Conservation (phyloP, 139 green algal genomes). For the Ettlia oleoabundans region DNA sequence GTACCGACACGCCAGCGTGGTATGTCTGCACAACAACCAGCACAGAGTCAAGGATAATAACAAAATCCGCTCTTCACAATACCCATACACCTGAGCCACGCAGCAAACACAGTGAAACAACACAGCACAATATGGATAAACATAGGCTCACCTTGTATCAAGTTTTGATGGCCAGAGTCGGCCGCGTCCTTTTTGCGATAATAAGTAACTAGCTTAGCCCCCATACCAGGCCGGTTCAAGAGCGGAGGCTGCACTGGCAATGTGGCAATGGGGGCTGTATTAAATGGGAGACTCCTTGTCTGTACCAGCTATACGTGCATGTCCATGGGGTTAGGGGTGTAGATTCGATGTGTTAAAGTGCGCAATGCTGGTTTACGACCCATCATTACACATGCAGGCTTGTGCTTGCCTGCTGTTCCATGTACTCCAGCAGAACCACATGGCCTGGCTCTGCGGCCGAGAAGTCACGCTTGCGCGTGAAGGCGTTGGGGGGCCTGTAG, state of each 20-base stretch:
- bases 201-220: constrained; percentile 72
- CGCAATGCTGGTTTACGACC: too few species aligned
- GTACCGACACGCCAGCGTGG: constrained; percentile 58
- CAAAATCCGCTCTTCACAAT: too few species aligned
- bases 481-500: constrained; percentile 49
- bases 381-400: too few species aligned
- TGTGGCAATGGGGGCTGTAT: neutral
- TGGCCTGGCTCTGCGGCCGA: constrained; percentile 60
- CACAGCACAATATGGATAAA: neutral
- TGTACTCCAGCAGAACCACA: constrained; percentile 82
- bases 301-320: neutral
- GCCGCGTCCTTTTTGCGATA: constrained; percentile 65
- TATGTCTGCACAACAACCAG: neutral
- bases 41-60: neutral
- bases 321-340: too few species aligned
- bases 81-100: too few species aligned
- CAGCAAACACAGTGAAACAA: neutral
- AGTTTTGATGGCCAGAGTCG: constrained; percentile 50
- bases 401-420: constrained; percentile 64
- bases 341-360: too few species aligned
- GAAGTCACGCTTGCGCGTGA: constrained; percentile 59
- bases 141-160: constrained; percentile 3
- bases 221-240: constrained; percentile 82
- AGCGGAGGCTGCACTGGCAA: constrained; percentile 59
- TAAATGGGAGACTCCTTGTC: neutral